Conservation (phyloP, 768 basidiomycete genomes). For the Clitopilus hobsonii region DNA sequence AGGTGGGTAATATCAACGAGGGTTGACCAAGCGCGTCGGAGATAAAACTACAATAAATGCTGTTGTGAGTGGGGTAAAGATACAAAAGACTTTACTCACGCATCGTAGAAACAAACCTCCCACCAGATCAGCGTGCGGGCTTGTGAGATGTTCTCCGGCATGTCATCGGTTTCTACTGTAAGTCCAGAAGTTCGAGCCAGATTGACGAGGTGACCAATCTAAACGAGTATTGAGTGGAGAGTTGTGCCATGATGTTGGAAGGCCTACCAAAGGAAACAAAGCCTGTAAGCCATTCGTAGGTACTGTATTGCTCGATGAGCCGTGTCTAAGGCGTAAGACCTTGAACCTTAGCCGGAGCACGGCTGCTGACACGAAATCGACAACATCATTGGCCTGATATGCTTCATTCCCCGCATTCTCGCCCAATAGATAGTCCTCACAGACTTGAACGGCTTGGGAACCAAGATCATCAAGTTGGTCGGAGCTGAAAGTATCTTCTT, state of each 20-base stretch:
- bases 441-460: neutral
- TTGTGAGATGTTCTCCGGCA: slow-evolving; percentile 7
- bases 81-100: slow-evolving; percentile 42
- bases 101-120: slow-evolving; percentile 74
- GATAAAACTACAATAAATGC: slow-evolving; percentile 44
- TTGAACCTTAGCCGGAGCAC: neutral
- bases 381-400: neutral
- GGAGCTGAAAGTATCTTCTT: neutral
- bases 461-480: neutral
- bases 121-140: slow-evolving; percentile 55
- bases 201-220: slow-evolving; percentile 71
- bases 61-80: slow-evolving; percentile 3
- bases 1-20: slow-evolving; percentile 51
- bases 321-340: neutral
- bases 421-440: neutral
- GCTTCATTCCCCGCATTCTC: neutral
- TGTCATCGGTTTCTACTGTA: slow-evolving; percentile 52
- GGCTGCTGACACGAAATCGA: neutral
- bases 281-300: neutral
- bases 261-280: neutral
- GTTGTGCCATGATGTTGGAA: neutral
- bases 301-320: neutral
- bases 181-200: slow-evolving; percentile 63
- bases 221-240: slow-evolving; percentile 1
- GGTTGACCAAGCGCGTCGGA: slow-evolving; percentile 63